Evolutionary conservation across 106 monocot species (phyloP), one percentile per base, ranked within the genome.

Genomic region (Allium sativum): DNA sequence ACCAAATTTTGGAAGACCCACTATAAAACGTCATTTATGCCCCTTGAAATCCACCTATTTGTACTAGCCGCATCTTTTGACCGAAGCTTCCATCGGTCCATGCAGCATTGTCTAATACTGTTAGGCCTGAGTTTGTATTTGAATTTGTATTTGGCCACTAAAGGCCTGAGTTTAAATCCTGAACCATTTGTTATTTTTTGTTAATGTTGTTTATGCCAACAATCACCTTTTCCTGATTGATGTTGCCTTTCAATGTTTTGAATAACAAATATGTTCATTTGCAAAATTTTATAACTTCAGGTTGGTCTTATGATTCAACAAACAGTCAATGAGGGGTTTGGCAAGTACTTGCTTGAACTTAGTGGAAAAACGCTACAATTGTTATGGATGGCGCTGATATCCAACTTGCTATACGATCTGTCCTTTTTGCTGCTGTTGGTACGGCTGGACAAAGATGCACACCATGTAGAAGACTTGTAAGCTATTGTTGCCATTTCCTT

Each of bases 401-500:
- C 70, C 87, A 91, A 73, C 84, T 96, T 65, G 95, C 95, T 70
- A 90, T 96, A 5, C 95, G 90, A 12, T 90, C 95, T 56, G 87
- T 96, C 62, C 55, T 96, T 22, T 96, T 96, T 72, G 95, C 95
- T 68, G 81, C 95, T 58, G 95, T 87, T 71, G 95, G 95, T 70
- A 96, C 95, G 47, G 95, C 95, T 59, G 95, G 95, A 55, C 95
- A 96, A 60, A 86, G 95, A 31, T 96, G 95, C 75, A 96, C 95
- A 52, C 90, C 95, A 70, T 96, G 95, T 45, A 87, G 95, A 58
- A 79, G 95, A 59, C 77, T 96, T 81, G 95, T 96, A 81, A 47
- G 20, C 47, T 52, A 41, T 9, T 22, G 44, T 55, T 21, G 20
- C 19, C 45, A 61, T 9, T 14, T 12, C 42, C 12, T 53, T n/a